Conservation (phyloP, 2,329 filamentous ascomycete species). For the Ascosphaera pollenicola region DNA sequence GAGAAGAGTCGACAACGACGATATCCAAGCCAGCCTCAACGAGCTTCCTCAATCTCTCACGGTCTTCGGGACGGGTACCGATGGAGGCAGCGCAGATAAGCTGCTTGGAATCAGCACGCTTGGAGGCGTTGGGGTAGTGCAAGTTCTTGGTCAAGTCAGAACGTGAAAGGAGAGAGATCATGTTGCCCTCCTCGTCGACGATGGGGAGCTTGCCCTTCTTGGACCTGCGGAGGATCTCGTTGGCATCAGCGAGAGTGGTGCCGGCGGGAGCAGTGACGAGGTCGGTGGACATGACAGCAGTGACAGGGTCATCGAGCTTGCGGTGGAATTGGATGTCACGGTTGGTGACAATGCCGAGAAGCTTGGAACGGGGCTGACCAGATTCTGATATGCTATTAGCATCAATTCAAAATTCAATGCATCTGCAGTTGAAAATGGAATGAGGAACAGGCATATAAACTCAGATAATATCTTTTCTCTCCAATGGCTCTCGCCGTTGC, state of each 20-base stretch:
- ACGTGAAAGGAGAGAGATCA: slow-evolving; percentile 78
- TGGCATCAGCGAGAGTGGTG: slow-evolving; percentile 69
- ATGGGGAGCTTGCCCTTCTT: slow-evolving; percentile 98
- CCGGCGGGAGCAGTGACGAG: slow-evolving; percentile 71
- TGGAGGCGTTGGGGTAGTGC: slow-evolving; percentile 88
- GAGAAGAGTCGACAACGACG: slow-evolving; percentile 84
- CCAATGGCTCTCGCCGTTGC: slow-evolving; percentile 71
- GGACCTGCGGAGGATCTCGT: slow-evolving; percentile 76
- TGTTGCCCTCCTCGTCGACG: slow-evolving; percentile 60
- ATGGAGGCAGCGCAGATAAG: slow-evolving; percentile 88
- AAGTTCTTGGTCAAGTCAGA: slow-evolving; percentile 98
- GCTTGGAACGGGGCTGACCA: slow-evolving; percentile 83
- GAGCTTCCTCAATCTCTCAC: slow-evolving; percentile 60
- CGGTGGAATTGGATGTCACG: slow-evolving; percentile 95
- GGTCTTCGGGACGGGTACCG: slow-evolving; percentile 86
- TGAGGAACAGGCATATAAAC: slow-evolving; percentile 3
- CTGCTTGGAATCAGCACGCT: slow-evolving; percentile 93
- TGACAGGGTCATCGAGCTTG: slow-evolving; percentile 47
- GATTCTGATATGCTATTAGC: slow-evolving; percentile 36
- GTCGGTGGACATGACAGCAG: slow-evolving; percentile 86
- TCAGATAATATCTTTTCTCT: slow-evolving; percentile 42
- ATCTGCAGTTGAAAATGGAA: not conserved
- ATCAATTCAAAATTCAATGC: too few species aligned
- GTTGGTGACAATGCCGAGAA: slow-evolving; percentile 92
- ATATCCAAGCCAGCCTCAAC: slow-evolving; percentile 91